Evolutionary conservation across 495 filamentous ascomycete genomes (phyloP), one percentile per base, ranked within the genome.

Genomic region (Paragyromitra xinjiangensis): DNA sequence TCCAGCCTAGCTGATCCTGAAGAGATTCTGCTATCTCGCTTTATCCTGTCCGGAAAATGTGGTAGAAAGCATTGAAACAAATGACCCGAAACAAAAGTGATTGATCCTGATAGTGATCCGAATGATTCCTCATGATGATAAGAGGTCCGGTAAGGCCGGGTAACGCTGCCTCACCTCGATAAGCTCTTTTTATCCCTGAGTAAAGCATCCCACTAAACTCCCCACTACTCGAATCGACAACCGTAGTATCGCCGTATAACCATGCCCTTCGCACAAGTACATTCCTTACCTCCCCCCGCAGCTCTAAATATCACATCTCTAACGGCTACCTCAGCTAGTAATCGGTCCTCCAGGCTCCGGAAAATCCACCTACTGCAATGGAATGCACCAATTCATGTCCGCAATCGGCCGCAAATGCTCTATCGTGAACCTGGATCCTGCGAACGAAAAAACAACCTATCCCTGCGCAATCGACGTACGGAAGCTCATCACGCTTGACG

Each of bases 301-400:
- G 5, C 26, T 66, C 89, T 75, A 22, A 64, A 44, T 37, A 34
- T 58, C 16, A 42, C 16, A 29, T 24, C 14, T 37, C 65, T 81
- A 48, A 65, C 66, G 1, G 2, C 6, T 0, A 16, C 87, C 88
- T 61, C 92, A 95, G 85, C 89, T 99, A 29, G 91, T 98, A 12
- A 91, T 97, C 71, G 95, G 95, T 12, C 93, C 95, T 34, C 95
- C 95, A 7, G 95, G 95, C 75, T 89, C 94, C 29, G 95, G 95
- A 19, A 99, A 99, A 85, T 97, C 94, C 58, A 99, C 95, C 6
- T 97, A 96, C 84, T 97, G 94, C 87, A 92, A 97, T 89, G 95
- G 95, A 78, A 97, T 99, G 93, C 93, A 97, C 79, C 95, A 99
- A 85, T 98, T 98, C 87, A 91, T 98, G 86, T 89, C 89, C 69